A percentile compares a stretch with the other conserved stretches of the same genome.
Conservation (phyloP, 164 flowering plant species). For the Nymphaea colorata region DNA sequence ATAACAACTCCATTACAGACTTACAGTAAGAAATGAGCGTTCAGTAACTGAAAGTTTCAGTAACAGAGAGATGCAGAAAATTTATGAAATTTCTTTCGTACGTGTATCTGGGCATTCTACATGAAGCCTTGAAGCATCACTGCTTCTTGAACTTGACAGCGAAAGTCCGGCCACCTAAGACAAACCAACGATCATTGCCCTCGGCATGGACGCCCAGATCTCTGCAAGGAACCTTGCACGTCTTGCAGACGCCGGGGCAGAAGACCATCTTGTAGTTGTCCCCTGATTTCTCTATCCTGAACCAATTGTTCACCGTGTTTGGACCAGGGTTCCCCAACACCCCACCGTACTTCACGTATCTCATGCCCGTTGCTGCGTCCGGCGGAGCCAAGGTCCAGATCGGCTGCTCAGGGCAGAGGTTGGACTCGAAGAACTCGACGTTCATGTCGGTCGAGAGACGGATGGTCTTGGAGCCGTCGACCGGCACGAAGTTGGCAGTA, state of each 20-base stretch:
- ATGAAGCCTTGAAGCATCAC: no score
- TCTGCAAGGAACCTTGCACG: not conserved
- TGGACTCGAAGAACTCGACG: not conserved
- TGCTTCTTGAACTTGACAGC: not conserved
- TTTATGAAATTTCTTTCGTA: no score
- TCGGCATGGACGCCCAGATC: not conserved
- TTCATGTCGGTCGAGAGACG: not conserved
- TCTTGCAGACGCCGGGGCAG: not conserved
- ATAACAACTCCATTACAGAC: no score
- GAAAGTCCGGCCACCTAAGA: not conserved
- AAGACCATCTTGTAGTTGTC: constrained; percentile 1
- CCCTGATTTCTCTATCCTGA: constrained; percentile 14
- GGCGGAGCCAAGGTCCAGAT: constrained; percentile 13
- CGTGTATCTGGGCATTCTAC: no score
- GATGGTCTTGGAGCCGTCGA: not conserved
- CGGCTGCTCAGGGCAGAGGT: not conserved
- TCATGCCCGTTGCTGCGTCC: constrained; percentile 8
- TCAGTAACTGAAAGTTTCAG: no score
- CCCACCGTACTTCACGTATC: constrained; percentile 16
- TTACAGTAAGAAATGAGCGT: no score
- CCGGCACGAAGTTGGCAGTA: not conserved
- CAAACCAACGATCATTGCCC: not conserved
- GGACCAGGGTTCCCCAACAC: constrained; percentile 21
- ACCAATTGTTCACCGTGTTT: constrained; percentile 18
- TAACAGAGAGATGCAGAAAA: no score